These are phyloP conservation scores for Austroboletus eburneus DNA, from an alignment of 768 basidiomycete genomes.

Conservation along the genomic window DNA sequence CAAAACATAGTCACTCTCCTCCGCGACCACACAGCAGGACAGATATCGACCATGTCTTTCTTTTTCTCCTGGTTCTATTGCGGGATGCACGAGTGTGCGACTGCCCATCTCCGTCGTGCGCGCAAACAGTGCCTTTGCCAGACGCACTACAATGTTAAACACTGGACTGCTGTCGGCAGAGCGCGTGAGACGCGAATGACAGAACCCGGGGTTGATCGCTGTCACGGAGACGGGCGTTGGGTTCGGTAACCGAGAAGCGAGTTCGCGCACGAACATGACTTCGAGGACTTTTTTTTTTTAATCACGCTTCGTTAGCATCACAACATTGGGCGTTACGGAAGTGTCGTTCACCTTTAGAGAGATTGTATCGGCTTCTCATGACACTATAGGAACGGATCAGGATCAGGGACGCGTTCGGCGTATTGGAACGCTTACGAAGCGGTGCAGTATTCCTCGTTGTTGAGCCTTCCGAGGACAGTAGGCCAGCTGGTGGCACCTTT, in stretches of 20 bases:
- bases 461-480: slow-evolving; percentile 28
- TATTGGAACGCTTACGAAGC: slow-evolving; percentile 14
- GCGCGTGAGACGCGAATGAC: slow-evolving; percentile 29
- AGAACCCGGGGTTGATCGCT: slow-evolving; percentile 35
- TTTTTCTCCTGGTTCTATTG: slow-evolving; percentile 23
- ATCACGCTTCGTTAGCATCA: too few relatives aligned
- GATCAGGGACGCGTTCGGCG: not conserved
- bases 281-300: slow-evolving; percentile 24
- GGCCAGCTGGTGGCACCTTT: slow-evolving; percentile 11
- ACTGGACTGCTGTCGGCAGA: slow-evolving; percentile 9
- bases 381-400: slow-evolving; percentile 9
- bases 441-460: slow-evolving; percentile 26
- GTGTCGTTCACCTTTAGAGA: slow-evolving; percentile 25
- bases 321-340: not conserved
- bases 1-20: slow-evolving; percentile 32
- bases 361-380: slow-evolving; percentile 23
- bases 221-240: slow-evolving; percentile 28
- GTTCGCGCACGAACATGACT: slow-evolving; percentile 34
- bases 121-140: slow-evolving; percentile 22
- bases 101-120: slow-evolving; percentile 33
- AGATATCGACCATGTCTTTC: slow-evolving; percentile 29
- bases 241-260: slow-evolving; percentile 29
- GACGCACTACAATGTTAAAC: not conserved
- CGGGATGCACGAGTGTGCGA: slow-evolving; percentile 34
- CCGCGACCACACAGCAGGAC: slow-evolving; percentile 21